Evolutionary conservation across 1,284 basidiomycete genomes (phyloP).

Genomic region (Boletellus deceptivus): DNA sequence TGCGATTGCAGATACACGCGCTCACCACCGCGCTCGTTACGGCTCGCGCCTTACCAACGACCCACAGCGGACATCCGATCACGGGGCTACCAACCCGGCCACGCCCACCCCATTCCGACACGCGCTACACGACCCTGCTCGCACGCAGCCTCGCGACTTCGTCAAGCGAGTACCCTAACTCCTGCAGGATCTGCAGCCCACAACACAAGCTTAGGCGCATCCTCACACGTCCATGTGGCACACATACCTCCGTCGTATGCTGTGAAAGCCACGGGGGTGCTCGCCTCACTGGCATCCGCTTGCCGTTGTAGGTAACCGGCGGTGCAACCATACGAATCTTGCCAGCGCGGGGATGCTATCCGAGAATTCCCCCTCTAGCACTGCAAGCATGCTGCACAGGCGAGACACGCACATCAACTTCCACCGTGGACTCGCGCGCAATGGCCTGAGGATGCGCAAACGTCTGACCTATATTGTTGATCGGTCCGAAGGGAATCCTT

Average conservation of each 20-base stretch:
- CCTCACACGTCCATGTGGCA: constrained; percentile 4
- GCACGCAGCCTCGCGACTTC: constrained; percentile 54
- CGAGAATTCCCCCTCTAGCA: constrained; percentile 7
- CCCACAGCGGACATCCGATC: constrained; percentile 34
- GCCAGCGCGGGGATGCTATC: constrained; percentile 74
- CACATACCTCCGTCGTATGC: constrained; percentile 74
- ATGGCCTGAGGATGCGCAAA: constrained; percentile 89
- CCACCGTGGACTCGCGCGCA: constrained; percentile 58
- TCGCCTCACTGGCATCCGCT: constrained; percentile 69
- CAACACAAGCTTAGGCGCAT: constrained; percentile 2
- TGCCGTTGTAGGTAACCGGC: constrained; percentile 85
- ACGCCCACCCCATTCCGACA: constrained; percentile 23
- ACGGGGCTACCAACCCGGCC: constrained; percentile 5
- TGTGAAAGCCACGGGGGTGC: constrained; percentile 85
- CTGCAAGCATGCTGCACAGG: constrained; percentile 12
- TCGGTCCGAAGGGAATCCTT: constrained; percentile 87
- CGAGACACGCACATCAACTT: constrained; percentile 53
- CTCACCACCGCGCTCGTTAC: constrained; percentile 20
- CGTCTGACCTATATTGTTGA: constrained; percentile 89
- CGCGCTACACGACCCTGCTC: constrained; percentile 50
- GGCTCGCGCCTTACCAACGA: constrained; percentile 9
- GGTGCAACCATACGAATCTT: constrained; percentile 85
- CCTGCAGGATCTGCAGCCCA: constrained; percentile 54
- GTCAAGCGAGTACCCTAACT: constrained; percentile 64
- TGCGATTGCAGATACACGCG: constrained; percentile 25